phyloP scores from a whole-genome alignment of 257 asterid species.

The Jacaranda copaia region DNA sequence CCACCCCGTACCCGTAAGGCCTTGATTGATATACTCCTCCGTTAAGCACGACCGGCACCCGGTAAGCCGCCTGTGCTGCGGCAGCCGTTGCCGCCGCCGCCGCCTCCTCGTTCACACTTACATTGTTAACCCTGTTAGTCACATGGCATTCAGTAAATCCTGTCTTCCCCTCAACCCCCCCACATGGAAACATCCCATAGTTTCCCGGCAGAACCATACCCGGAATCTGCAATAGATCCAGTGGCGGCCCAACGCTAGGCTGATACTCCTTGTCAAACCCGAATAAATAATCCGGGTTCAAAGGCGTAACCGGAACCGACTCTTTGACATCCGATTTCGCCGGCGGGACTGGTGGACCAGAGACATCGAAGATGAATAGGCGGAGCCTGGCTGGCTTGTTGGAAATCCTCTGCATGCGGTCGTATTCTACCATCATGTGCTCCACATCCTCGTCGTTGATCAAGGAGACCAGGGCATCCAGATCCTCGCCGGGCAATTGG shows the following conservation, averaged over 20 bases:
- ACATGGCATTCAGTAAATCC: constrained; percentile 29
- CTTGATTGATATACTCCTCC: constrained; percentile 46
- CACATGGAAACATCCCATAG: constrained; percentile 33
- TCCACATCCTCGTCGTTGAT: constrained; percentile 84
- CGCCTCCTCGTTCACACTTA: constrained; percentile 19
- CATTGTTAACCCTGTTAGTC: constrained; percentile 29
- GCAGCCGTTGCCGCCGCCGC: constrained; percentile 2
- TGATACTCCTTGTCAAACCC: constrained; percentile 79
- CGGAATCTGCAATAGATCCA: constrained; percentile 64
- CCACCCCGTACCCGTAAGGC: constrained; percentile 42
- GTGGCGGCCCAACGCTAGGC: constrained; percentile 47
- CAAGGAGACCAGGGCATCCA: constrained; percentile 68
- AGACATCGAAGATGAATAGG: constrained; percentile 55
- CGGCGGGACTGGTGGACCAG: constrained; percentile 19
- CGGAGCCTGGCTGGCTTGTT: constrained; percentile 61
- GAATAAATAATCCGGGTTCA: constrained; percentile 80
- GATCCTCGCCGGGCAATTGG: constrained; percentile 77
- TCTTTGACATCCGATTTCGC: constrained; percentile 30
- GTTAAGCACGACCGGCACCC: constrained; percentile 49
- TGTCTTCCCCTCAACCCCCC: background rate
- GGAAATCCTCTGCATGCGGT: constrained; percentile 58
- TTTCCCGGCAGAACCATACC: constrained; percentile 45
- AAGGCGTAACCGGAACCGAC: constrained; percentile 29
- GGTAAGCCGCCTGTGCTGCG: constrained; percentile 40
- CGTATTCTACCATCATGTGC: constrained; percentile 87